These are phyloP conservation scores for Staphylotrichum tortipilum DNA, from an alignment of 495 filamentous ascomycete species.

Conservation along the genomic window DNA sequence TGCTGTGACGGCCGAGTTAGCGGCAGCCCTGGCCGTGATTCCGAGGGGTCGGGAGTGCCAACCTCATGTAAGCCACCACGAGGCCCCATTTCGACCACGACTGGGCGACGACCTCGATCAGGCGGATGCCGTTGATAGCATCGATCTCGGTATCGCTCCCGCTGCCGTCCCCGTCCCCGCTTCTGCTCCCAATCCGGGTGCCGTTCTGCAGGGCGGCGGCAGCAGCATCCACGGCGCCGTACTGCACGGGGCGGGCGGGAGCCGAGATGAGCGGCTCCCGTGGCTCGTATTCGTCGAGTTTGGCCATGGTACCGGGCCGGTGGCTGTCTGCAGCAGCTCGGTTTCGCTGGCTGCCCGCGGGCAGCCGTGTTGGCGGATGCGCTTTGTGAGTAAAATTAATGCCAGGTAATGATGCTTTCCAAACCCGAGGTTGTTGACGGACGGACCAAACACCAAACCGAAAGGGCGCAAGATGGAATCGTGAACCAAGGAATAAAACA, in stretches of 20 bases:
- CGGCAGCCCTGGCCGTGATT: no score
- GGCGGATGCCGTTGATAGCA: slow-evolving; percentile 34
- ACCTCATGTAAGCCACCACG: slow-evolving; percentile 40
- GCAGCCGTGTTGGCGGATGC: no score
- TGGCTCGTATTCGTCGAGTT: neutral
- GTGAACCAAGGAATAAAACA: no score
- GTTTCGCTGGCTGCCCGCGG: no score
- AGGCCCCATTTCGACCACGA: slow-evolving; percentile 40
- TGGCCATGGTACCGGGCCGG: slow-evolving; percentile 6
- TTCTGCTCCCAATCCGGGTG: no score
- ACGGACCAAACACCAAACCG: neutral
- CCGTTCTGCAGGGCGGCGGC: no score
- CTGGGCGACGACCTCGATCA: slow-evolving; percentile 39
- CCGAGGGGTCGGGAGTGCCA: neutral
- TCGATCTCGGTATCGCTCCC: slow-evolving; percentile 3
- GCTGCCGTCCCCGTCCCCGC: no score
- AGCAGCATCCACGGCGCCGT: neutral
- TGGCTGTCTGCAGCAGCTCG: neutral
- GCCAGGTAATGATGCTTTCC: no score
- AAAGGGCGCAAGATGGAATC: neutral
- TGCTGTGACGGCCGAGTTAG: slow-evolving; percentile 3
- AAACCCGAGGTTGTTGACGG: no score
- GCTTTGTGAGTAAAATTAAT: no score
- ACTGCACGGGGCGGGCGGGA: neutral
- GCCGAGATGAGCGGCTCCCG: slow-evolving; percentile 3